Base-by-base conservation (phyloP, 805 yeast genomes). In the Groenewaldozyma tartarivorans region DNA sequence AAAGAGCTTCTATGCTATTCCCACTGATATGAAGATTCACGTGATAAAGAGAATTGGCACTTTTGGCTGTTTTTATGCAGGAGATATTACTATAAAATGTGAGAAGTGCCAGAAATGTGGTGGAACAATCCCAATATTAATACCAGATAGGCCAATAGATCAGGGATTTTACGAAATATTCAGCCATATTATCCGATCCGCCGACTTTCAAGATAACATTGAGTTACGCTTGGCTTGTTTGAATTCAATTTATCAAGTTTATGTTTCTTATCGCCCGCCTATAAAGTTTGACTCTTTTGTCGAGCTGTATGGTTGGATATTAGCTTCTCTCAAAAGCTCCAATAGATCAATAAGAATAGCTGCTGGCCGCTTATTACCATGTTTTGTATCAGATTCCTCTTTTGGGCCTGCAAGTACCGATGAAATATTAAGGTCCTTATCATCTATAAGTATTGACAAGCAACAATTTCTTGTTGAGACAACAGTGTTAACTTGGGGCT, bases 401-500 rank as follows among this genome's bases (percentile, higher is more conserved):
- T 11, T 13, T 7, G 24, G 11, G n/a, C 16, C 18, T 17, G 9
- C 35, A 11, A 38, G 38, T 30, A 18, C 24, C 5, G 44, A 39
- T 19, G 24, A 40, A 22, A 42, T 46, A 13, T 43, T 46, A 33
- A 31, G 33, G 17, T 24, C 39, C 13, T 38, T 48, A 4, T 40
- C 47, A 2, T 19, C 42, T 4, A 18, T 49, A 13, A 43, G 40
- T 21, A 27, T 35, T 16, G 36, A 35, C 18, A 41, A 39, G 2
- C 44, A 46, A 17, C 24, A 44, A 3, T 42, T 41, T 44, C 36
- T 49, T 11, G 33, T 47, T 6, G 66, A 61, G 41, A 49, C 62
- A 1, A 44, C 50, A 5, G 35, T 58, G 5, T 33, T 58, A 48
- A 68, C 81, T 0, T 75, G 88, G 74, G 75, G 79, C 1, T 82